Evolutionary conservation across 768 basidiomycete species (phyloP).

Genomic region (Postia placenta): DNA sequence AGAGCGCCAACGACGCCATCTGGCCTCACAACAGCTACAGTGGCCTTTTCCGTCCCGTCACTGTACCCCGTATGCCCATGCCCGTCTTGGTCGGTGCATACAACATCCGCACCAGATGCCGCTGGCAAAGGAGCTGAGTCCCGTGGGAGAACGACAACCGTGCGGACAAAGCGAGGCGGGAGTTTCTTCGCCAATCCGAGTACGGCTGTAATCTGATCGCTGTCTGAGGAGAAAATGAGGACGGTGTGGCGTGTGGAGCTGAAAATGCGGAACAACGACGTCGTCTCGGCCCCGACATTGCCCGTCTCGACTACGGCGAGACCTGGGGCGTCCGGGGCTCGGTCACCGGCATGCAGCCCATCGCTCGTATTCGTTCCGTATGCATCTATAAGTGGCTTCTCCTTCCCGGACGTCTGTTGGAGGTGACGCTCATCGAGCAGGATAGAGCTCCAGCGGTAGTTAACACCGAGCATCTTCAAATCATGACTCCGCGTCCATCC

Average conservation of each 20-base stretch:
- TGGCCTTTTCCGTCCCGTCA: background rate
- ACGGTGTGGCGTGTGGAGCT: conserved; percentile 26
- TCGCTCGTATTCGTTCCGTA: conserved; percentile 6
- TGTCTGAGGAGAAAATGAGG: conserved; percentile 36
- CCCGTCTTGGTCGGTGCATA: conserved; percentile 6
- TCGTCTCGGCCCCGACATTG: background rate
- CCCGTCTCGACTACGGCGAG: background rate
- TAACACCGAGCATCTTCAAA: conserved; percentile 42
- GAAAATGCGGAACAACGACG: conserved; percentile 25
- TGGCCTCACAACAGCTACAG: conserved; percentile 8
- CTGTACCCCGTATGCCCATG: conserved; percentile 7
- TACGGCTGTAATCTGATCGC: background rate
- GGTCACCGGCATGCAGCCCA: conserved; percentile 34
- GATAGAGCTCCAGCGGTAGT: conserved; percentile 46
- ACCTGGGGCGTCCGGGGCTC: conserved; percentile 28
- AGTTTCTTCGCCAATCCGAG: background rate
- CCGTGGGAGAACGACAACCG: background rate
- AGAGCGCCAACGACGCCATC: conserved; percentile 11
- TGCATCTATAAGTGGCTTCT: background rate
- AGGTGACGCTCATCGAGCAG: conserved; percentile 36
- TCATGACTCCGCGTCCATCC: conserved; percentile 8
- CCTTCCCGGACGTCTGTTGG: background rate
- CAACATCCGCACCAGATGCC: background rate
- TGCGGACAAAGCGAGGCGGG: background rate
- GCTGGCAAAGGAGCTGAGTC: background rate